Conservation (phyloP, 1,139 yeast genomes). For the Saccharomyces hybrid region DNA sequence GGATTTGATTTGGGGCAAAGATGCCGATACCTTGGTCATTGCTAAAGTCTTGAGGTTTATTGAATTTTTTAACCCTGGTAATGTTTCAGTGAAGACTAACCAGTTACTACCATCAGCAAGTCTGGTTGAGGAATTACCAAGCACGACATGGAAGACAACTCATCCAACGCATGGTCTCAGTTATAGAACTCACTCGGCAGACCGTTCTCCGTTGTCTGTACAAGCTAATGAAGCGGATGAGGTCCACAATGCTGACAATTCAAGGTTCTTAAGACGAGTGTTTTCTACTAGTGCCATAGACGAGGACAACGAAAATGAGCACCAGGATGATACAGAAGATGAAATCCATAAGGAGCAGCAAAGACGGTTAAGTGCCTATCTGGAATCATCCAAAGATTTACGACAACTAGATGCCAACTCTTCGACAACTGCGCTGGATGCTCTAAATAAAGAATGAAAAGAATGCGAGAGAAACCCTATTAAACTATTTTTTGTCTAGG, state of each 20-base stretch:
- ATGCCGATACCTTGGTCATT: slow-evolving; percentile 48
- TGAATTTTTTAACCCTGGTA: slow-evolving; percentile 7
- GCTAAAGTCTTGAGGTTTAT: slow-evolving; percentile 44
- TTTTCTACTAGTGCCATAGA: neutral
- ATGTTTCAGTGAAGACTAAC: neutral
- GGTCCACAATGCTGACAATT: neutral
- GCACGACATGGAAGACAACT: neutral
- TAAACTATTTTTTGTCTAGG: neutral
- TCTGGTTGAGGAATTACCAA: neutral
- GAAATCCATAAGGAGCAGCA: slow-evolving; percentile 2
- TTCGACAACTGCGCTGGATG: slow-evolving; percentile 1
- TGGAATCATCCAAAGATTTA: slow-evolving; percentile 4
- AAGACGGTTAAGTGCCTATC: slow-evolving; percentile 3
- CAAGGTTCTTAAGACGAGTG: neutral
- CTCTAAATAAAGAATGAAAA: neutral
- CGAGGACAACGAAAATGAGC: neutral
- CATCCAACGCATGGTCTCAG: neutral
- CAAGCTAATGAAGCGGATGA: neutral
- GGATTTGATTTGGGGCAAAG: slow-evolving; percentile 82
- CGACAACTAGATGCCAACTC: slow-evolving; percentile 1
- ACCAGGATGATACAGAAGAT: neutral
- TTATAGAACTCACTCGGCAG: neutral
- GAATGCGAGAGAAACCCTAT: neutral
- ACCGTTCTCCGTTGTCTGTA: neutral
- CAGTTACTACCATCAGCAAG: neutral